phyloP scores from a whole-genome alignment of 495 filamentous ascomycete species.

The Trichocladium uniseriatum region DNA sequence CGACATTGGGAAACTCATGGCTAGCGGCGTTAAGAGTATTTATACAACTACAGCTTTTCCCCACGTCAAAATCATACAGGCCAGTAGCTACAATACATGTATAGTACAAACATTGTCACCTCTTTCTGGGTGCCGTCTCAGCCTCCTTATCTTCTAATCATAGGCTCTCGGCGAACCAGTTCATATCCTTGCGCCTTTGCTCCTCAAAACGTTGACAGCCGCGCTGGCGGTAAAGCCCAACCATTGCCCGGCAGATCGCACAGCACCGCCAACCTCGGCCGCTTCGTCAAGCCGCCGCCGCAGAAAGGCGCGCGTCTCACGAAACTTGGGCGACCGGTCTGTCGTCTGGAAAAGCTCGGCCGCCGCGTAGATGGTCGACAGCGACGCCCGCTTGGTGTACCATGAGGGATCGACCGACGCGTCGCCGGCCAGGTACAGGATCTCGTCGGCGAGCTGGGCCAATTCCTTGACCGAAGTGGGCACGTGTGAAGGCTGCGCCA shows the following conservation, averaged over 20 bases:
- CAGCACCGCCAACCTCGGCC: conserved; percentile 44
- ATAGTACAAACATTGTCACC: background rate
- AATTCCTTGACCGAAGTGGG: conserved; percentile 73
- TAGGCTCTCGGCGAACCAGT: background rate
- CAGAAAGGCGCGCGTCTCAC: conserved; percentile 71
- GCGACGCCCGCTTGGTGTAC: conserved; percentile 79
- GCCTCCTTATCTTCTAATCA: background rate
- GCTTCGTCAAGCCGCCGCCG: conserved; percentile 65
- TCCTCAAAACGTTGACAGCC: conserved; percentile 52
- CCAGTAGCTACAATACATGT: background rate
- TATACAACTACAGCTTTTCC: background rate
- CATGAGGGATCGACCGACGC: conserved; percentile 69
- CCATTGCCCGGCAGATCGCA: conserved; percentile 61
- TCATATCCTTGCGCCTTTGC: conserved; percentile 53
- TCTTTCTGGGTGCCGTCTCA: background rate
- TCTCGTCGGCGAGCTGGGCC: conserved; percentile 73
- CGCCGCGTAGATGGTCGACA: conserved; percentile 74
- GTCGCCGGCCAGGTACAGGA: conserved; percentile 77
- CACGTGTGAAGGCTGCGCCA: conserved; percentile 70
- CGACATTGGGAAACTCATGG: no score
- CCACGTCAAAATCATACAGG: background rate
- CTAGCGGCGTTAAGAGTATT: background rate
- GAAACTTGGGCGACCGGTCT: conserved; percentile 56
- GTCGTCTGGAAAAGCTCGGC: conserved; percentile 90
- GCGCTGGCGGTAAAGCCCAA: conserved; percentile 64